Percentiles rank a stretch among this genome's conserved stretches.
These are phyloP conservation scores for Lachancea sp. DNA, from an alignment of 805 yeast genomes.

Conservation along the genomic window DNA sequence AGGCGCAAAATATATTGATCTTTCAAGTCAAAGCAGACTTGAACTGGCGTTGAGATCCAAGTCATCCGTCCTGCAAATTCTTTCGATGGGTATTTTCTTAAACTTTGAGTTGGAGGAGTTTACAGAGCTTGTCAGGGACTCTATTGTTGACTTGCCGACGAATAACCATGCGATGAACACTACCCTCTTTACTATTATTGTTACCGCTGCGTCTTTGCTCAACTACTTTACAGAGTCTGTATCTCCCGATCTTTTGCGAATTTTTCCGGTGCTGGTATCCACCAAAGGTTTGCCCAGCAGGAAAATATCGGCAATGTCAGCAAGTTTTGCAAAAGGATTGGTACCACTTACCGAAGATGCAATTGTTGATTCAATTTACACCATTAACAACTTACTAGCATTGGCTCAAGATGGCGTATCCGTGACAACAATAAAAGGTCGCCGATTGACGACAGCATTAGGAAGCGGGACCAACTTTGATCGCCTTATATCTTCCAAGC, in stretches of 20 bases:
- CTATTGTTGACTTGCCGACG: slow-evolving; percentile 47
- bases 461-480: slow-evolving; percentile 5
- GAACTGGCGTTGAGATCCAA: slow-evolving; percentile 50
- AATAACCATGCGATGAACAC: slow-evolving; percentile 46
- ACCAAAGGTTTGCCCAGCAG: slow-evolving; percentile 43
- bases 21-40: slow-evolving; percentile 44
- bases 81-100: slow-evolving; percentile 35
- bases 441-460: slow-evolving; percentile 26
- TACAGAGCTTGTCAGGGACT: slow-evolving; percentile 37
- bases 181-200: slow-evolving; percentile 43
- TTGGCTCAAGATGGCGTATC: slow-evolving; percentile 42
- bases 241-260: slow-evolving; percentile 34
- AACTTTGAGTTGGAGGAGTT: slow-evolving; percentile 46
- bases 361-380: slow-evolving; percentile 76
- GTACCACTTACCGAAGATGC: slow-evolving; percentile 71
- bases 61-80: slow-evolving; percentile 50
- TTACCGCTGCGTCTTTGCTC: slow-evolving; percentile 52
- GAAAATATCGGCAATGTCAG: slow-evolving; percentile 48
- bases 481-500: slow-evolving; percentile 6
- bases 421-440: slow-evolving; percentile 32
- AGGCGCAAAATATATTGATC: slow-evolving; percentile 50
- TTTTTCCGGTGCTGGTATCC: slow-evolving; percentile 49
- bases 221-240: slow-evolving; percentile 34
- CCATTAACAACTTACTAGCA: slow-evolving; percentile 67
- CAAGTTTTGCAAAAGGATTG: slow-evolving; percentile 58